Base-by-base conservation (phyloP, 768 basidiomycete genomes). In the Coprinopsis marcescibilis region DNA sequence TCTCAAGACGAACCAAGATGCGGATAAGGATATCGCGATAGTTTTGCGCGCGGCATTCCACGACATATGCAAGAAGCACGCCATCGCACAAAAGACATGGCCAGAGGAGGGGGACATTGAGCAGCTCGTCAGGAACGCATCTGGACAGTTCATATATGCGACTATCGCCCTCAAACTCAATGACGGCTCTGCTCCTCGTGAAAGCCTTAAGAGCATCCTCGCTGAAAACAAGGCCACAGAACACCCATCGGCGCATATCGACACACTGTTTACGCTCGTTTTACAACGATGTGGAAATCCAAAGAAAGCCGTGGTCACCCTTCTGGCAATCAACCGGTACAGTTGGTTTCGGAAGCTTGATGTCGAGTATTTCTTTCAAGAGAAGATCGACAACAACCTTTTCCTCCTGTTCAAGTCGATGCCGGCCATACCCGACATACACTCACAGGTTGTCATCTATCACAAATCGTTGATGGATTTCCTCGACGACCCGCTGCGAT, bases 131-230 rank as follows among this genome's bases (percentile, higher is more conserved):
- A 20, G 7, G 12, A n/a, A 26, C 14, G 34, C 45, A 11, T 46
- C 45, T 1, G 45, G 45, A 7, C 45, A 46, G 45, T 46, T 46
- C 15, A 39, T 46, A 14, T 46, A 46, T n/a, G 45, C 36, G 3
- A 37, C 45, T 14, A 46, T 37, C 3, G 35, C 26, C 14, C 25
- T 38, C 34, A 37, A 20, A 21, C 39, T 37, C 24, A 17, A 38
- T 10, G 15, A 21, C 3, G 36, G 39, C 12, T 25, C n/a, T 17
- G 14, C 24, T 3, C 10, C 20, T 10, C 25, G 20, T n/a, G 35
- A 34, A 12, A 2, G 15, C n/a, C 24, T 38, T 10, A 15, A 36
- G 10, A 24, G 37, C 14, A 11, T 14, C 8, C 7, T 36, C 10
- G n/a, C n/a, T n/a, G n/a, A n/a, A n/a, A n/a, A n/a, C n/a, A n/a